These are phyloP conservation scores for Psilocybe subaeruginosa DNA, from an alignment of 768 basidiomycete genomes.

Conservation along the genomic window DNA sequence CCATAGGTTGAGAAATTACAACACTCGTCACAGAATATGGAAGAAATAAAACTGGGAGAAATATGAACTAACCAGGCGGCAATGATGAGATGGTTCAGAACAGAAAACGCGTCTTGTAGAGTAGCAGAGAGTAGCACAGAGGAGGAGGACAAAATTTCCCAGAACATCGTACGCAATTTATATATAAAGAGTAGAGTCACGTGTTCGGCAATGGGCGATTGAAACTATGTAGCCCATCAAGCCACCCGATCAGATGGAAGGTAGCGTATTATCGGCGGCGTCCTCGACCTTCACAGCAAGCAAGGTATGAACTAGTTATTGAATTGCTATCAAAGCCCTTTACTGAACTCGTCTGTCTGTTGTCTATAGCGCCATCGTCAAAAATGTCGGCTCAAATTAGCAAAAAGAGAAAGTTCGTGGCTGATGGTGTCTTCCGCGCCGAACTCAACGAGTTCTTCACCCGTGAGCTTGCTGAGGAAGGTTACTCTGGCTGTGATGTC, in stretches of 20 bases:
- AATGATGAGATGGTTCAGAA: background rate
- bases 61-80: conserved; percentile 27
- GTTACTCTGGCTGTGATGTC: conserved; percentile 99
- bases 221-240: conserved; percentile 34
- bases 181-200: conserved; percentile 17
- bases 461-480: conserved; percentile 97
- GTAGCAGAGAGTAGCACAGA: background rate
- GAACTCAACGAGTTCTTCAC: conserved; percentile 99
- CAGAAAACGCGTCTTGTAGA: background rate
- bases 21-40: conserved; percentile 73
- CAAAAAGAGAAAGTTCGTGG: conserved; percentile 99
- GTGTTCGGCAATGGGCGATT: conserved; percentile 31
- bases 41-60: conserved; percentile 17
- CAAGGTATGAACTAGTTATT: conserved; percentile 28
- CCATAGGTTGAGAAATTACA: conserved; percentile 73
- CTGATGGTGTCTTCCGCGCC: conserved; percentile 98
- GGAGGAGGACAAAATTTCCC: background rate
- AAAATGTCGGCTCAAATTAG: conserved; percentile 88
- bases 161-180: conserved; percentile 4
- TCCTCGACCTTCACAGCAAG: conserved; percentile 31
- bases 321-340: background rate
- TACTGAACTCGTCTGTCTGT: background rate
- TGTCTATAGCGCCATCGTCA: conserved; percentile 7
- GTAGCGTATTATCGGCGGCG: conserved; percentile 23
- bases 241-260: conserved; percentile 28